Percentiles rank a stretch among this genome's conserved stretches.
phyloP scores from a whole-genome alignment of 495 filamentous ascomycete genomes.

The Xylaria palmicola region DNA sequence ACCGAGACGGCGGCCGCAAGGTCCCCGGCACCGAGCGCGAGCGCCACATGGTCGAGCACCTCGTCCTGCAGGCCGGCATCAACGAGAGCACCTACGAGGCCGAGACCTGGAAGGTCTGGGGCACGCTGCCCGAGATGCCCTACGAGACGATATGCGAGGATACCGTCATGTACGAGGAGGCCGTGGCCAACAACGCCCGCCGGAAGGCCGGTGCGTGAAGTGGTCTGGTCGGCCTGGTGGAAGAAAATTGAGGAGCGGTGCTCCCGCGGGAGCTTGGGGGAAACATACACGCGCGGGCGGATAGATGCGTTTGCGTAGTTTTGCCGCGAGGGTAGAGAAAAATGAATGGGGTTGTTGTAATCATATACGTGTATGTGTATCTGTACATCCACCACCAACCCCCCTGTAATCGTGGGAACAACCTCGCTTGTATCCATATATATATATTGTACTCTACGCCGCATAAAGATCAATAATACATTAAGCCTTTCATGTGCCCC shows the following conservation, averaged over 20 bases:
- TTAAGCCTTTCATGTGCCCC: too few relatives aligned
- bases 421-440: not conserved
- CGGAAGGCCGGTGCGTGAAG: not conserved
- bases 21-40: constrained; percentile 52
- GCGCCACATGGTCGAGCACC: constrained; percentile 69
- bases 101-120: constrained; percentile 74
- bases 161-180: not conserved
- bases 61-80: constrained; percentile 69
- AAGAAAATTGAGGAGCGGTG: not conserved
- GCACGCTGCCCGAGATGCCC: constrained; percentile 61
- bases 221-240: too few relatives aligned
- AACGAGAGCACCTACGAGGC: constrained; percentile 50
- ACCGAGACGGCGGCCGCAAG: constrained; percentile 24
- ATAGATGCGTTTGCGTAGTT: not conserved
- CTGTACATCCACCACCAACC: not conserved
- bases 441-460: constrained; percentile 9
- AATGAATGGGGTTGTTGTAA: not conserved
- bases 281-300: too few relatives aligned
- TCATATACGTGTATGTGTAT: not conserved
- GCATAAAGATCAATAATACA: not conserved
- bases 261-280: not conserved
- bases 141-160: constrained; percentile 16
- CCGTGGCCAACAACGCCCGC: not conserved
- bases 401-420: not conserved
- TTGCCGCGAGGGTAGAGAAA: not conserved